Evolutionary conservation across 1,139 yeast genomes (phyloP).

Genomic region (Pneumocystis wakefieldiae): DNA sequence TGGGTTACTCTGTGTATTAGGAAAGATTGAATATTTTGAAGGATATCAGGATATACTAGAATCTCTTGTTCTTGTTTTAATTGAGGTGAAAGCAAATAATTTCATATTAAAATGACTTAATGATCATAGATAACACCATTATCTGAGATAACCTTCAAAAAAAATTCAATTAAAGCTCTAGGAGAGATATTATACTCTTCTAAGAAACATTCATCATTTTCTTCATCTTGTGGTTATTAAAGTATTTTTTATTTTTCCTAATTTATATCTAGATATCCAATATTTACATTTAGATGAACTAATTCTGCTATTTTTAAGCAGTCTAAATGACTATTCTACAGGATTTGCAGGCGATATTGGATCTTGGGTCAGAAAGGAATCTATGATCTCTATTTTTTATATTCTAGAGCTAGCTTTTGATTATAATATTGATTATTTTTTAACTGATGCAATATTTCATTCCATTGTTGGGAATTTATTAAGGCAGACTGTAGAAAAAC

Average conservation of each 20-base stretch:
- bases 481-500: conserved; percentile 8
- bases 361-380: conserved; percentile 44
- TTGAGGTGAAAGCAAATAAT: neutral
- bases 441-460: neutral
- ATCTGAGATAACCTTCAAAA: neutral
- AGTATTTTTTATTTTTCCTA: neutral
- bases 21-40: neutral
- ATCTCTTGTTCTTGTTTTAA: neutral
- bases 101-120: neutral
- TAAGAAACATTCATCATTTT: neutral
- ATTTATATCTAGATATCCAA: neutral
- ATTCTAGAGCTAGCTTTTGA: conserved; percentile 18
- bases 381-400: conserved; percentile 29
- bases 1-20: neutral
- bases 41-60: neutral
- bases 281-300: neutral
- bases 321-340: conserved; percentile 24
- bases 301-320: conserved; percentile 13
- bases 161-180: neutral
- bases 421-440: conserved; percentile 12
- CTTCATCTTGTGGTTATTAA: neutral
- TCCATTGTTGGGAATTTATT: conserved; percentile 1
- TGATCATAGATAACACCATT: neutral
- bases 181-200: neutral
- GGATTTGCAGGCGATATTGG: conserved; percentile 39